These are phyloP conservation scores for Beta lomatogona DNA, from an alignment of 179 eudicot species.

Conservation along the genomic window DNA sequence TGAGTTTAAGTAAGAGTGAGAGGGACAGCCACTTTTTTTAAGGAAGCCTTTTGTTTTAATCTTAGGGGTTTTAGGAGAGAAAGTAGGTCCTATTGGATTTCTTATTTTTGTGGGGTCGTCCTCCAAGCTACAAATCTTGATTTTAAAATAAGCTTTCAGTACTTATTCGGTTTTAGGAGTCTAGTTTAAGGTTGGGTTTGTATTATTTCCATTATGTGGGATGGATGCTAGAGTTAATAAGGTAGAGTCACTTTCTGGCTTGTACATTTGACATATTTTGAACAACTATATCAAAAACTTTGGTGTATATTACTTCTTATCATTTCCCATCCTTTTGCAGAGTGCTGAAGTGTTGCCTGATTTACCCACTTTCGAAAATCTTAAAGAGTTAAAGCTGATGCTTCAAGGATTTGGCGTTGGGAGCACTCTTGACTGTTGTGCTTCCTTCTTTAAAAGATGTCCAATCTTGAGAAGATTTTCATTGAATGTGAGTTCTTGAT, in stretches of 20 bases:
- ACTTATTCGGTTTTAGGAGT: neutral
- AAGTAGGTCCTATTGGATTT: no score
- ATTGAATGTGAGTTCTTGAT: neutral
- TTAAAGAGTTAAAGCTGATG: neutral
- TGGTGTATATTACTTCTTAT: neutral
- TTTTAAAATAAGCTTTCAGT: neutral
- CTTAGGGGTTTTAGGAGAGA: no score
- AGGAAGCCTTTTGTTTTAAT: neutral
- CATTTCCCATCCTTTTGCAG: neutral
- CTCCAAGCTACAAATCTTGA: neutral
- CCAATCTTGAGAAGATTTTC: neutral
- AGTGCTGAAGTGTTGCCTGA: neutral
- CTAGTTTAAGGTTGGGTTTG: neutral
- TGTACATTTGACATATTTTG: neutral
- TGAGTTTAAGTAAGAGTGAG: neutral
- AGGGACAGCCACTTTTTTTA: neutral
- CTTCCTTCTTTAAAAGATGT: neutral
- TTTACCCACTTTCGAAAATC: neutral
- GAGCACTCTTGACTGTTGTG: neutral
- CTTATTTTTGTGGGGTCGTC: neutral
- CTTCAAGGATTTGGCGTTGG: neutral
- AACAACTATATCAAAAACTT: neutral
- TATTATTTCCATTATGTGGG: neutral
- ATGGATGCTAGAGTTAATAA: neutral
- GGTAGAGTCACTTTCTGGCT: no score